A percentile compares a stretch with the other conserved stretches of the same genome.
phyloP scores from a whole-genome alignment of 148 eudicot species.

The Rhododendron simsii region DNA sequence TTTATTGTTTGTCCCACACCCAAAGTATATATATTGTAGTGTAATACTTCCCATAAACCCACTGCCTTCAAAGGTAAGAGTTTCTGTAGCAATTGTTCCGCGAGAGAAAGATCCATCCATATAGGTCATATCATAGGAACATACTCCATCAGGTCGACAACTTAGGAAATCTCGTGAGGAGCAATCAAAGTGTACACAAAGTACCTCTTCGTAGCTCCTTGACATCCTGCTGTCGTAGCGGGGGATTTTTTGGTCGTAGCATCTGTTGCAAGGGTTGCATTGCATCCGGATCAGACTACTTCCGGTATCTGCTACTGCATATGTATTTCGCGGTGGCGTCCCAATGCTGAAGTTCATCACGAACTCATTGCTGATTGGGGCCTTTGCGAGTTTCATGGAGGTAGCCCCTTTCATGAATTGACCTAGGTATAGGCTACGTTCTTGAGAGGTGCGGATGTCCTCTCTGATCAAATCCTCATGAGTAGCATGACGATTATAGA shows the following conservation, averaged over 20 bases:
- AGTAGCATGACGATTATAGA: no score
- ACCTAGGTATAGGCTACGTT: no score
- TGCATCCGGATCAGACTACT: not conserved
- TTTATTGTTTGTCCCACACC: not conserved
- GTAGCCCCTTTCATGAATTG: no score
- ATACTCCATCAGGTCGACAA: not conserved
- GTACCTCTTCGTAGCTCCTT: not conserved
- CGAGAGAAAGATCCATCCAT: not conserved
- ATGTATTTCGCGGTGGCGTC: no score
- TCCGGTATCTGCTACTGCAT: not conserved
- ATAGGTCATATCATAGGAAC: not conserved
- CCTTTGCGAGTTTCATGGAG: no score
- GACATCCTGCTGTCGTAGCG: not conserved
- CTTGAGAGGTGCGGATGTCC: no score
- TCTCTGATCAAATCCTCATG: no score
- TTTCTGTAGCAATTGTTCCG: not conserved
- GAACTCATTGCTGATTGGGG: not conserved
- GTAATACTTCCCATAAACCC: not conserved
- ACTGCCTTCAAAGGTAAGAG: not conserved
- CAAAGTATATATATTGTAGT: not conserved
- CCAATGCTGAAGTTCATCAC: not conserved
- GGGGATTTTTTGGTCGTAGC: not conserved
- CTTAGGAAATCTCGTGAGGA: not conserved
- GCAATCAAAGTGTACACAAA: not conserved
- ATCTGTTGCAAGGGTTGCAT: not conserved